Base-by-base conservation (phyloP, 805 yeast species). In the Cyberlindnera americana region DNA sequence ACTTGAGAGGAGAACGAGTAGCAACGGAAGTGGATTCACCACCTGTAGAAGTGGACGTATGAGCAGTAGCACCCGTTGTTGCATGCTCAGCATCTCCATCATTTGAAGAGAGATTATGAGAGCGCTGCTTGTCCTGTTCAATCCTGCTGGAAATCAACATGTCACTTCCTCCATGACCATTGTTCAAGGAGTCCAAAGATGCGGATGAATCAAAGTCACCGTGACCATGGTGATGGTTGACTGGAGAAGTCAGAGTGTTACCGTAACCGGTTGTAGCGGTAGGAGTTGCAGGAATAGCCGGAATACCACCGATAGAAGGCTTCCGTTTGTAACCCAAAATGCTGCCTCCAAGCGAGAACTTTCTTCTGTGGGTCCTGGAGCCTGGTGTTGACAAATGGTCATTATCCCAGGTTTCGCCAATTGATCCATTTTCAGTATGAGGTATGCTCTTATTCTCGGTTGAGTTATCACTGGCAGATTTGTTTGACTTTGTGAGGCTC, bases 1-100 rank as follows among this genome's bases (percentile, higher is more conserved):
- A 90, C 55, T 83, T 80, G 55, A 91, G 71, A 15, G 95, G 95
- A 17, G 80, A 72, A 47, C 75, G 62, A 4, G 41, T 38, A 14
- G 42, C 46, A 25, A 10, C 21, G 15, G 31, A n/a, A 5, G 25
- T 17, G 66, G 66, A 12, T n/a, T 31, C 16, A 25, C 26, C n/a
- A n/a, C 16, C 38, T 24, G 24, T 13, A 24, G 33, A n/a, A 23
- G 23, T 28, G 18, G 25, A n/a, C n/a, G n/a, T 25, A 17, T 29
- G 19, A 3, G 16, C 24, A 6, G 28, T 17, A 22, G 33, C 14
- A 28, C 23, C 26, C 22, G 37, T 23, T 30, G 23, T 37, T 18
- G 22, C 13, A n/a, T 16, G 33, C 15, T 23, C 35, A 9, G 14
- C 25, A 10, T 29, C 37, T 25, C 38, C 47, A 23, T 29, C 12